A percentile compares a stretch with the other conserved stretches of the same genome.
Conservation (phyloP, 306 rosid species). For the Carpinus fangiana region DNA sequence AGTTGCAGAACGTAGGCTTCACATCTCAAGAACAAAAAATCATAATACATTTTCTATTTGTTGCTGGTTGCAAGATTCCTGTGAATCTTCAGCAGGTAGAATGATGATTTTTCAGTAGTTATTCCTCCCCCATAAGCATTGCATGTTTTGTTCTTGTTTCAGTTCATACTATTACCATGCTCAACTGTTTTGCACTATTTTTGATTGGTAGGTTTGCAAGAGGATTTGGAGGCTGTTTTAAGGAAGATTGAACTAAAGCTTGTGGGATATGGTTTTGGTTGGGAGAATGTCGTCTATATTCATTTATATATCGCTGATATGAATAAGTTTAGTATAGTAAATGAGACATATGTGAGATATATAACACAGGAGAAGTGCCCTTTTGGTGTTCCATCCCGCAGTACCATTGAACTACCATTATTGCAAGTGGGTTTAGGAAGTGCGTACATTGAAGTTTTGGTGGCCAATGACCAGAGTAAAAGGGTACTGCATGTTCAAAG, state of each 20-base stretch:
- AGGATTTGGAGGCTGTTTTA: slow-evolving; percentile 66
- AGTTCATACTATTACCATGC: slow-evolving; percentile 13
- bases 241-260: slow-evolving; percentile 66
- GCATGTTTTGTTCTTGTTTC: slow-evolving; percentile 16
- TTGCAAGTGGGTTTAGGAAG: slow-evolving; percentile 62
- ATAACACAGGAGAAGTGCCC: slow-evolving; percentile 84
- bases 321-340: slow-evolving; percentile 71
- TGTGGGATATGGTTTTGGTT: slow-evolving; percentile 56
- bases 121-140: not conserved
- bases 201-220: slow-evolving; percentile 61
- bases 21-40: slow-evolving; percentile 66
- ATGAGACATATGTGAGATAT: slow-evolving; percentile 75
- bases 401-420: slow-evolving; percentile 88
- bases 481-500: slow-evolving; percentile 96
- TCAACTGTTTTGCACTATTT: slow-evolving; percentile 27
- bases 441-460: slow-evolving; percentile 81
- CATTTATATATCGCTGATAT: slow-evolving; percentile 89
- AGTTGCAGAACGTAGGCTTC: slow-evolving; percentile 48
- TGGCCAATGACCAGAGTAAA: slow-evolving; percentile 64
- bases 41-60: slow-evolving; percentile 60
- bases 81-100: slow-evolving; percentile 45
- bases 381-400: slow-evolving; percentile 93
- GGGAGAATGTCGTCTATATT: slow-evolving; percentile 85
- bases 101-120: slow-evolving; percentile 21
- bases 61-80: slow-evolving; percentile 81